Conservation (phyloP, 2,329 filamentous ascomycete genomes). For the Penicillium italicum region DNA sequence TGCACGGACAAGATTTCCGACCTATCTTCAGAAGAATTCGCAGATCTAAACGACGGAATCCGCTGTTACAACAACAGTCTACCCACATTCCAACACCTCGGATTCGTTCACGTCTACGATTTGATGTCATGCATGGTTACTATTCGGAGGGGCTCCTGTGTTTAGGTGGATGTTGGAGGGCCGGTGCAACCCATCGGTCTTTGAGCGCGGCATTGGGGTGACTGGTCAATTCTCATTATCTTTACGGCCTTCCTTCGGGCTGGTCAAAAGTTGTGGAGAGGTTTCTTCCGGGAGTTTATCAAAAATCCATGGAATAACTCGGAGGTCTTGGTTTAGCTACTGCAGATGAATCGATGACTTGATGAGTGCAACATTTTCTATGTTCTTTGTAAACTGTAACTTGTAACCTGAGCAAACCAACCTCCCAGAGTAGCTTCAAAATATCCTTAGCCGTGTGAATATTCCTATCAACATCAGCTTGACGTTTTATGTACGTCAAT, state of each 20-base stretch:
- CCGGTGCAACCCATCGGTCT: conserved; percentile 5
- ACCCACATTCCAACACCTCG: conserved; percentile 25
- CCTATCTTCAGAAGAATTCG: conserved; percentile 15
- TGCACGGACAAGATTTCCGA: conserved; percentile 19
- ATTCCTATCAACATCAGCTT: neutral
- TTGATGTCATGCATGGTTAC: conserved; percentile 24
- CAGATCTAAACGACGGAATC: conserved; percentile 26
- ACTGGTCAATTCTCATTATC: conserved; percentile 38
- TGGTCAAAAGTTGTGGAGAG: conserved; percentile 34
- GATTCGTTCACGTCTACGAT: conserved; percentile 32
- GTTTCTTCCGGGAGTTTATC: conserved; percentile 35
- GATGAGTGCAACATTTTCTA: conserved; percentile 15
- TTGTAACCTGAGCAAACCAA: neutral
- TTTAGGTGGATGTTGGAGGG: conserved; percentile 36
- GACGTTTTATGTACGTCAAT: conserved; percentile 2
- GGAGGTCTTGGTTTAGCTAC: conserved; percentile 26
- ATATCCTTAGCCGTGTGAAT: neutral
- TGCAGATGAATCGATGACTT: conserved; percentile 28
- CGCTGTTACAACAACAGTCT: conserved; percentile 27
- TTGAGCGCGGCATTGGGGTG: conserved; percentile 23
- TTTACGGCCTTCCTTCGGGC: conserved; percentile 18
- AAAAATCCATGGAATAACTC: conserved; percentile 28
- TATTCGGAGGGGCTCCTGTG: conserved; percentile 32
- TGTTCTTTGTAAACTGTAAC: neutral
- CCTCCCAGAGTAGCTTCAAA: neutral